Base-by-base conservation (phyloP, 225 moss, liverwort and hornwort species). In the Marchantia paleacea region DNA sequence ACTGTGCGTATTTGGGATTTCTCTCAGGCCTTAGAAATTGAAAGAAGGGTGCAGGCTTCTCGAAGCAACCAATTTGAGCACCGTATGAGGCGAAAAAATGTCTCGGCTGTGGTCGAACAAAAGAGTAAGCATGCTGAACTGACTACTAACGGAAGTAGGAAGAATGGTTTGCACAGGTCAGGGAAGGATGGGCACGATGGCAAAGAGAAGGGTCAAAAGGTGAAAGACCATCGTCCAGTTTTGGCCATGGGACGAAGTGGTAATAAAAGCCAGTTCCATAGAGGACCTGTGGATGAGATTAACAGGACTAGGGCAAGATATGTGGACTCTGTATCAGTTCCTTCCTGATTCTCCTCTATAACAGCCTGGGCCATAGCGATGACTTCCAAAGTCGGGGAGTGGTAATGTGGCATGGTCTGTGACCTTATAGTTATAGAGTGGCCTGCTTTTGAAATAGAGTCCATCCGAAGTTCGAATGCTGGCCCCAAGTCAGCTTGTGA, bases 1-100 rank as follows among this genome's bases (percentile, higher is more conserved):
- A 89, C 83, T 78, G 91, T 99, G 52, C 92, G 97, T 14, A 94
- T 99, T 80, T 99, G 97, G 97, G 95, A 99, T 80, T 99, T 99
- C 76, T 95, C 97, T 19, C 97, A 94, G 82, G 95, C 97, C 22
- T 80, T 99, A 63, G 97, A 99, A 80, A 91, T 90, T 78, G 97
- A 95, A 81, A 91, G 91, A 69, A 87, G 89, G 39, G 94, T 91
- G 69, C 95, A 99, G 77, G 97, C 95, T 11, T 91, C 93, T 55
- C 84, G 88, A 72, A 87, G 86, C 78, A 92, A 88, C 81, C 93
- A 89, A 75, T 75, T 89, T 83, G 85, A 85, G 20, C 65, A 84
- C 60, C 84, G 86, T 29, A 18, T 76, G 20, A 78, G 89, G 63
- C 80, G 85, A 29, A 84, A 84, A 69, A 69, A 81, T 73, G 85